These are phyloP conservation scores for Cladosporium sp. DNA, from an alignment of 2,329 filamentous ascomycete genomes.

Conservation along the genomic window DNA sequence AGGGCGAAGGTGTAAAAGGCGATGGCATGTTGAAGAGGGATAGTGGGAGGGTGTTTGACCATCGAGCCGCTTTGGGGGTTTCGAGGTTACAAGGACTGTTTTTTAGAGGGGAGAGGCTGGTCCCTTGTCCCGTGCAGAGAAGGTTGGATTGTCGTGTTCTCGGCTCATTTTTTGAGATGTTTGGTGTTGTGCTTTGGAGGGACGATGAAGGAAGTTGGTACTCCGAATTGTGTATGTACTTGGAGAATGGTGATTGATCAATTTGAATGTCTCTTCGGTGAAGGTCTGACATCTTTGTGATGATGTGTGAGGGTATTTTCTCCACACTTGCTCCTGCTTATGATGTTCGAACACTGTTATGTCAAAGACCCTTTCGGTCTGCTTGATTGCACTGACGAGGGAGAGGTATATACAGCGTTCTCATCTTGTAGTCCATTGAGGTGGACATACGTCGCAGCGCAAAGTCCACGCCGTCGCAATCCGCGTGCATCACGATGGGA, in stretches of 20 bases:
- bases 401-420: too few relatives aligned
- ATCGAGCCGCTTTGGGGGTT: constrained; percentile 9
- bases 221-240: not conserved
- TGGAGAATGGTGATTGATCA: not conserved
- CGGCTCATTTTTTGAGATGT: not conserved
- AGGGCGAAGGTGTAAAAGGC: constrained; percentile 14
- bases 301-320: too few relatives aligned
- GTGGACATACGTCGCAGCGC: too few relatives aligned
- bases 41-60: constrained; percentile 11
- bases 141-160: constrained; percentile 12
- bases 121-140: constrained; percentile 4
- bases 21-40: constrained; percentile 10
- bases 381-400: too few relatives aligned
- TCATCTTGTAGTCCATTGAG: too few relatives aligned
- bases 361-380: too few relatives aligned
- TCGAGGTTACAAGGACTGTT: constrained; percentile 9
- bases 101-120: constrained; percentile 14
- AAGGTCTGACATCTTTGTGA: constrained; percentile 3
- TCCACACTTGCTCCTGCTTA: too few relatives aligned
- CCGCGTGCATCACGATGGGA: too few relatives aligned
- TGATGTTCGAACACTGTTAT: too few relatives aligned
- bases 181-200: not conserved
- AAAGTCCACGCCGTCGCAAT: too few relatives aligned
- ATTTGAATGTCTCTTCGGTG: not conserved
- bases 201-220: not conserved